Conservation (phyloP, 352 stramenopile genomes). For the Phytophthora pini region DNA sequence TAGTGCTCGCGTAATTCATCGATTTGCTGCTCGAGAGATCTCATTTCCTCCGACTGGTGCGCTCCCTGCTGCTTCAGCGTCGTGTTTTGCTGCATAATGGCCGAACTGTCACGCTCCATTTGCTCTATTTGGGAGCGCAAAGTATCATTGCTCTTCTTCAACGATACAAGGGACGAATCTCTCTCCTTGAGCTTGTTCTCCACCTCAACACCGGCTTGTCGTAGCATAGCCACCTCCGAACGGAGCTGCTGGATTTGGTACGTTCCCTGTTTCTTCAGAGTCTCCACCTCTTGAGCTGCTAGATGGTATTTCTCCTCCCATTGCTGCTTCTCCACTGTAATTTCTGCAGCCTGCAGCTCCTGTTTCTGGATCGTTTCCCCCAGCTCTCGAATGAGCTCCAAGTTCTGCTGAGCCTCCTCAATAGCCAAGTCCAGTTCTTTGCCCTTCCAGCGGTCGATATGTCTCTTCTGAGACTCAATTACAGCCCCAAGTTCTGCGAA, state of each 20-base stretch:
- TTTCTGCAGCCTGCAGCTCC: conserved; percentile 59
- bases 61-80: conserved; percentile 45
- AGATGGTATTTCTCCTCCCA: conserved; percentile 86
- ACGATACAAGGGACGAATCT: conserved; percentile 37
- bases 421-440: conserved; percentile 85
- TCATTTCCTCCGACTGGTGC: conserved; percentile 47
- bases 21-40: conserved; percentile 51
- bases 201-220: conserved; percentile 52
- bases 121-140: conserved; percentile 52
- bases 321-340: conserved; percentile 69
- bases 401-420: conserved; percentile 68
- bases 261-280: conserved; percentile 56
- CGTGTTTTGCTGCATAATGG: conserved; percentile 53
- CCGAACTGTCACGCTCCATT: conserved; percentile 50
- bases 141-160: conserved; percentile 51
- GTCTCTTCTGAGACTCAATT: conserved; percentile 87
- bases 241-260: conserved; percentile 63
- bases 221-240: conserved; percentile 54
- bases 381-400: conserved; percentile 66
- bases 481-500: conserved; percentile 80
- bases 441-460: conserved; percentile 87
- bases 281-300: conserved; percentile 54
- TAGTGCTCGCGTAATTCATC: conserved; percentile 50
- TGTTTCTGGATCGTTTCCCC: conserved; percentile 67
- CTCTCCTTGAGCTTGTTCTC: conserved; percentile 56